Evolutionary conservation across 2,329 filamentous ascomycete species (phyloP).

Genomic region (Cercospora beticola): DNA sequence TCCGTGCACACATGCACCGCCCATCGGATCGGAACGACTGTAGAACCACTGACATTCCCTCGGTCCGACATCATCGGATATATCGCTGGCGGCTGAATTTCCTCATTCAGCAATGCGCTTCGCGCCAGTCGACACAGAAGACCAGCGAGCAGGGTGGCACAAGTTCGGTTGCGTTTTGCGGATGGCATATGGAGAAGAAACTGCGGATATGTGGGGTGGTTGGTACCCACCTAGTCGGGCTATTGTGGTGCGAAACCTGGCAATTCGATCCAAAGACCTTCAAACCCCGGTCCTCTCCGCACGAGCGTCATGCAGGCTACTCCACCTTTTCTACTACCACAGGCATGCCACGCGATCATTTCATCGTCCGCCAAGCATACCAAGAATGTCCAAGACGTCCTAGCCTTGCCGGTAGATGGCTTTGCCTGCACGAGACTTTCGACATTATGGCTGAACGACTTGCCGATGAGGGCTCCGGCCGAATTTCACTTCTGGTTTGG

Average conservation of each 20-base stretch:
- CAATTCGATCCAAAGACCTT: constrained; percentile 5
- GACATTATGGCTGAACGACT: neutral
- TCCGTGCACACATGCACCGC: neutral
- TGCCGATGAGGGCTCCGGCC: constrained; percentile 8
- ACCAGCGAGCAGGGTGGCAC: neutral
- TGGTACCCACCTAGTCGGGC: neutral
- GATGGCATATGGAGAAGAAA: neutral
- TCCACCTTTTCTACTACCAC: constrained; percentile 2
- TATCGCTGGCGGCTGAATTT: neutral
- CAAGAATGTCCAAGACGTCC: constrained; percentile 2
- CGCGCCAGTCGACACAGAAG: neutral
- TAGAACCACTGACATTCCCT: neutral
- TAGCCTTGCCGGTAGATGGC: constrained; percentile 4
- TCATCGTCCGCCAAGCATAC: constrained; percentile 13
- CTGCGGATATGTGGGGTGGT: neutral
- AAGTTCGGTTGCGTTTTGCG: neutral
- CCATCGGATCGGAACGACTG: neutral
- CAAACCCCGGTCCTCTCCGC: constrained; percentile 13
- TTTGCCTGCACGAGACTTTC: neutral
- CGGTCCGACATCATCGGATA: neutral
- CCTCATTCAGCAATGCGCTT: neutral
- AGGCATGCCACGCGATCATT: constrained; percentile 8
- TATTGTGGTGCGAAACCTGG: constrained; percentile 7
- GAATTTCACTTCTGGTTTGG: constrained; percentile 1
- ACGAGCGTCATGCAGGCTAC: constrained; percentile 1